Base-by-base conservation (phyloP, 192 early-diverging fungal genomes). In the Coemansia furcata region DNA sequence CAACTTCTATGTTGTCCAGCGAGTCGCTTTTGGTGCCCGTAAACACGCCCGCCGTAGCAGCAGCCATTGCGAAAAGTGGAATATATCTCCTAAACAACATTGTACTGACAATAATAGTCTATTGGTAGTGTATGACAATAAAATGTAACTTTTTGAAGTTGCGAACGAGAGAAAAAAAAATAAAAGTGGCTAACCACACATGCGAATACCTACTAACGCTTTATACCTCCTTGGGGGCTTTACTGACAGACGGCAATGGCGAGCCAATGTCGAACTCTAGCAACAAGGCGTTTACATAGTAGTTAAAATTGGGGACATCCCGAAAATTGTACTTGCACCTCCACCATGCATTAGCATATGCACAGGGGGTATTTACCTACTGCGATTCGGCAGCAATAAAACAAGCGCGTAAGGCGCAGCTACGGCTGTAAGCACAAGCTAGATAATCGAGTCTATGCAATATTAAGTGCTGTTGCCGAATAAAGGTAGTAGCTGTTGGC, bases 1-100 rank as follows among this genome's bases (percentile, higher is more conserved):
- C 80, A 15, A 82, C 60, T 38, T 82, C 80, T 32, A 82, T 65
- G 21, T 65, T 59, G 35, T 82, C 80, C 7, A 82, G 59, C 4
- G 72, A 47, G 40, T 67, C 68, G 15, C 59, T 60, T 3, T 62
- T 57, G 14, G 46, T 6, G 30, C 60, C 37, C 7, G 64, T 49
- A 10, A 67, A 14, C 6, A 37, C 49, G 15, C 32, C 17, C 12
- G 62, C 49, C 37, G 73, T 57, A 32, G 68, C 14, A 38, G 60
- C 47, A 7, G 50, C 33, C 6, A 57, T 30, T 37, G 55, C 39
- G 11, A 52, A 29, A 44, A 65, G 58, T 21, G 58, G 17, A 36
- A 60, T 60, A 15, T 38, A 60, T 38, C 35, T 60, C 19, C 36
- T 39, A 21, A 60, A 26, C 58, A 60, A n/a, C 58, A 60, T 60